Evolutionary conservation across 2,329 filamentous ascomycete species (phyloP), one percentile per base, ranked within the genome.

Genomic region (Fusarium humuli): DNA sequence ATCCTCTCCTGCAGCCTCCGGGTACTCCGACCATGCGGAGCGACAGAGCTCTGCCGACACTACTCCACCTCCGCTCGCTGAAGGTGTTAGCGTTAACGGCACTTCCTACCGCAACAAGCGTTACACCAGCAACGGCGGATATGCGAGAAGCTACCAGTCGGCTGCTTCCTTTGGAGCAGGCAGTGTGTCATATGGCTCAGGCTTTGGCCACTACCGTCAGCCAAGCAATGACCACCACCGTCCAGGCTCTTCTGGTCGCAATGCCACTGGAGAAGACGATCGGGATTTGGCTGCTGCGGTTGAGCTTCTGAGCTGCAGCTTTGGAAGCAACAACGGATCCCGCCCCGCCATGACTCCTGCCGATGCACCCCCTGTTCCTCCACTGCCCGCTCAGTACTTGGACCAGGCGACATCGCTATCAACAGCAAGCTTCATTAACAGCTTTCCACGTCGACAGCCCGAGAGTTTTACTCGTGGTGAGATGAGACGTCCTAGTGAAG

Each of bases 261-360:
- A 91, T 77, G 84, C 85, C 55, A 91, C 90, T 11, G 91, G 93
- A 59, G 90, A 95, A 75, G 94, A 97, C 70, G 94, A 97, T 77
- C 91, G 90, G 48, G 93, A 97, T 71, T 86, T 98, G 63, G 95
- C 94, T 22, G 94, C 94, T 16, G 94, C 95, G 5, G 93, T 98
- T 52, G 93, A 96, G 73, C 85, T 97, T 71, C 89, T 97, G 68
- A 95, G 92, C 81, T 97, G 94, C 85, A 97, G 94, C 80, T 96
- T 97, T 79, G 91, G 91, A 71, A 98, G 94, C 79, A 88, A 85
- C 73, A 85, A 80, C 49, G 90, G 92, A 65, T 88, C 91, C 75
- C 89, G 89, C 59, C 86, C 90, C 44, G 84, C 87, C 16, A 85
- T 86, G 53, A 83, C 94, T 65, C 86, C 89, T 7, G 83, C 87